Base-by-base conservation (phyloP, 805 yeast genomes). In the Ascoidea asiatica region DNA sequence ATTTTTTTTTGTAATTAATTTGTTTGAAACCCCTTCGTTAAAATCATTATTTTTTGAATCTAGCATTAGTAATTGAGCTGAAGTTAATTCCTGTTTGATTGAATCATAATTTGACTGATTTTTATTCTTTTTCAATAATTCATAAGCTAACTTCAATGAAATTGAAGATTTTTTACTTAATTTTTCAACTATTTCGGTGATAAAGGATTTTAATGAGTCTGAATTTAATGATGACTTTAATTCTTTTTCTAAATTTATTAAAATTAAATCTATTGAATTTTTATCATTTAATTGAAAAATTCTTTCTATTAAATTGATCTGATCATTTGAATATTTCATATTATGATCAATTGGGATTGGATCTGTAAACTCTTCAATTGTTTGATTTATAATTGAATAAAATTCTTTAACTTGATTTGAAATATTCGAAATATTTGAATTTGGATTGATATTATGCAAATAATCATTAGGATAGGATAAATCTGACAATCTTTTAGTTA, bases 11-110 rank as follows among this genome's bases (percentile, higher is more conserved):
- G 75, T 72, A 42, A 82, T 66, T 46, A 79, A 62, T 47, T 78
- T 76, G 45, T 77, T 73, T 47, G 77, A 72, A n/a, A 88, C 80
- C 44, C 83, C 83, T 50, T 74, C 77, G 38, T 78, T 73, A 55
- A 86, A 81, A 56, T 82, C 88, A 43, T 64, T 66, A 15, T 59
- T 53, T 42, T 62, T 70, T 18, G 75, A 69, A 45, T 70, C 67
- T 21, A 63, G 58, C 73, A 78, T 74, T 72, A 88, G 74, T 60
- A 84, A 78, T 45, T 85, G 73, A 23, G 96, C 95, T 19, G 88
- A 64, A 46, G 68, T 67, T 59, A 84, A 68, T 62, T 92, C 97
- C 52, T 74, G 72, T 51, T 73, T 74, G 47, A 92, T 64, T 29
- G 90, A 82, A 43, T 77, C 67, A 44, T 72, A 70, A 52, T 87